Base-by-base conservation (phyloP, 2,329 filamentous ascomycete species). In the Xenoacremonium recifei region DNA sequence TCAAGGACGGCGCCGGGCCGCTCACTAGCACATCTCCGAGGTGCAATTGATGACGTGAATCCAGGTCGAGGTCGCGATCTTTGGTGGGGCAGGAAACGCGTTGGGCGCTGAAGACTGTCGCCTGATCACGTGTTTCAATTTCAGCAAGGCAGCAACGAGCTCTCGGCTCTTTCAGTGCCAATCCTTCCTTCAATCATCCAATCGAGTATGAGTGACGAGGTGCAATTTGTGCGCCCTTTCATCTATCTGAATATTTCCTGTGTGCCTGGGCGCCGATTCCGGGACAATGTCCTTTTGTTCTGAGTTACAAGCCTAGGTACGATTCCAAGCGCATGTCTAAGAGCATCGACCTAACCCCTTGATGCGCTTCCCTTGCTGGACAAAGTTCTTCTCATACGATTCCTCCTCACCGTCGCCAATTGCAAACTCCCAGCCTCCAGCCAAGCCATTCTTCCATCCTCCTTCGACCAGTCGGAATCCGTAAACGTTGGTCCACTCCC, bases 81-180 rank as follows among this genome's bases (percentile, higher is more conserved):
- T 37, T 39, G n/a, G 55, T 45, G 55, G 55, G 51, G 53, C 38
- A 3, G 7, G 35, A 20, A 19, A 45, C 55, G 55, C 53, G 55
- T 50, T 38, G 21, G 23, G 37, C 6, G 10, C 20, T 38, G 32
- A 21, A 21, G 27, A 35, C 39, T 34, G 37, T 58, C 55, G 55
- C 55, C 55, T 50, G 39, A 39, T 58, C 55, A 58, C 55, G 55
- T 58, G 55, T 4, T 4, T 23, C 9, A 32, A 16, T 15, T 27
- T 7, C 13, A 27, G 9, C 7, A 27, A n/a, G n/a, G n/a, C n/a
- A n/a, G n/a, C n/a, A n/a, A n/a, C n/a, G n/a, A n/a, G n/a, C n/a
- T n/a, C n/a, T n/a, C n/a, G 23, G 13, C 23, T 27, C 23, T 27
- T 27, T 27, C 23, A 27, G 7, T 27, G 9, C 23, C 13, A 13